Evolutionary conservation across 805 yeast species (phyloP).

Genomic region (Suhomyces tanzawaensis): DNA sequence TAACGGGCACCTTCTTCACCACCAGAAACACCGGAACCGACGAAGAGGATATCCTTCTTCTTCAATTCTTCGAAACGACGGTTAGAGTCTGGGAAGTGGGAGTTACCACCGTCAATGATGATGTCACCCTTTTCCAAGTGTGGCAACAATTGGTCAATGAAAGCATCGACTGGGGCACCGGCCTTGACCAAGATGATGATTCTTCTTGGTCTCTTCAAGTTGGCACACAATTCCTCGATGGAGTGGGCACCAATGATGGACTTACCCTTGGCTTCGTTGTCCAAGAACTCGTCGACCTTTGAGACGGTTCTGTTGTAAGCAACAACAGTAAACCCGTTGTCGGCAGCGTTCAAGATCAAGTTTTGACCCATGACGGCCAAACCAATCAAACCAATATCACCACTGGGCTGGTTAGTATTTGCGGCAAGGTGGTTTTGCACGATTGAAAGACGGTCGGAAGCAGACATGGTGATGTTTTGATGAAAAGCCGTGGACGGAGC

Average conservation of each 20-base stretch:
- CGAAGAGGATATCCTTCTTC: constrained; percentile 83
- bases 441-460: constrained; percentile 10
- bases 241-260: constrained; percentile 95
- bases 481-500: too few species aligned
- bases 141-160: constrained; percentile 86
- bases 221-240: constrained; percentile 78
- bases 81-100: constrained; percentile 98
- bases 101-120: constrained; percentile 99
- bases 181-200: constrained; percentile 93
- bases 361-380: constrained; percentile 99
- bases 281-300: constrained; percentile 92
- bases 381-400: constrained; percentile 98
- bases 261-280: constrained; percentile 95
- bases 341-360: constrained; percentile 96
- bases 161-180: constrained; percentile 89
- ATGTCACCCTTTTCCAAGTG: constrained; percentile 94
- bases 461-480: constrained; percentile 5
- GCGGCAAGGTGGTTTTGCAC: constrained; percentile 12
- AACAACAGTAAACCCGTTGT: constrained; percentile 96
- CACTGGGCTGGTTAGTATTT: constrained; percentile 44
- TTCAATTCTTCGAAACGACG: constrained; percentile 91
- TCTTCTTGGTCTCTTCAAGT: constrained; percentile 97
- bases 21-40: constrained; percentile 99
- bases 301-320: constrained; percentile 98
- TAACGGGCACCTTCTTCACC: constrained; percentile 99